phyloP scores from a whole-genome alignment of 805 yeast species.

The Teunomyces cretensis region DNA sequence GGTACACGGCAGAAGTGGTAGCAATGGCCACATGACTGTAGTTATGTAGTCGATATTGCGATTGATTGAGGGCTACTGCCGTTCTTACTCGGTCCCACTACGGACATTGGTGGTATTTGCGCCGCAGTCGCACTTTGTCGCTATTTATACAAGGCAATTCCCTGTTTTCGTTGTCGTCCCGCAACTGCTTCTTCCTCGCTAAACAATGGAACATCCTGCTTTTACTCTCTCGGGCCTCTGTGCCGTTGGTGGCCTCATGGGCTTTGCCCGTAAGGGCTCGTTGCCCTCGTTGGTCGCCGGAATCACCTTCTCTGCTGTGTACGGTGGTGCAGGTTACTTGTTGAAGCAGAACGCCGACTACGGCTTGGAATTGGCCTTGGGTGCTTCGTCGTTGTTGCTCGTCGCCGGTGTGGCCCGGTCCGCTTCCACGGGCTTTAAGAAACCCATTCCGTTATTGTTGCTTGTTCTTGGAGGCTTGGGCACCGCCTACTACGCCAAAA shows the following conservation, averaged over 20 bases:
- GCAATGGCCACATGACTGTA: too few relatives aligned
- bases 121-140: too few relatives aligned
- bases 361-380: conserved; percentile 80
- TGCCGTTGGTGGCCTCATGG: conserved; percentile 69
- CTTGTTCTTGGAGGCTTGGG: conserved; percentile 63
- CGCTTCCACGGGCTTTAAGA: conserved; percentile 53
- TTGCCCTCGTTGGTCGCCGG: conserved; percentile 84
- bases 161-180: too few relatives aligned
- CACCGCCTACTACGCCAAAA: conserved; percentile 67
- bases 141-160: too few relatives aligned
- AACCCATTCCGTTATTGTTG: conserved; percentile 74
- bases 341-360: conserved; percentile 69
- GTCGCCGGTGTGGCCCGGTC: conserved; percentile 77
- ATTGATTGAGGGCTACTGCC: too few relatives aligned
- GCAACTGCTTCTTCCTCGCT: not conserved
- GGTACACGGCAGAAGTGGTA: too few relatives aligned
- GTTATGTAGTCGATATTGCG: too few relatives aligned
- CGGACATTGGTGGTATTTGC: too few relatives aligned
- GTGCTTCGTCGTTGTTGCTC: conserved; percentile 63
- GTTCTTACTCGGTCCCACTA: too few relatives aligned
- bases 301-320: conserved; percentile 53
- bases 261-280: conserved; percentile 66
- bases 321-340: conserved; percentile 74
- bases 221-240: conserved; percentile 68
- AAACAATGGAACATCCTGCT: conserved; percentile 73